Base-by-base conservation (phyloP, 2,329 filamentous ascomycete genomes). In the Apiospora marii region DNA sequence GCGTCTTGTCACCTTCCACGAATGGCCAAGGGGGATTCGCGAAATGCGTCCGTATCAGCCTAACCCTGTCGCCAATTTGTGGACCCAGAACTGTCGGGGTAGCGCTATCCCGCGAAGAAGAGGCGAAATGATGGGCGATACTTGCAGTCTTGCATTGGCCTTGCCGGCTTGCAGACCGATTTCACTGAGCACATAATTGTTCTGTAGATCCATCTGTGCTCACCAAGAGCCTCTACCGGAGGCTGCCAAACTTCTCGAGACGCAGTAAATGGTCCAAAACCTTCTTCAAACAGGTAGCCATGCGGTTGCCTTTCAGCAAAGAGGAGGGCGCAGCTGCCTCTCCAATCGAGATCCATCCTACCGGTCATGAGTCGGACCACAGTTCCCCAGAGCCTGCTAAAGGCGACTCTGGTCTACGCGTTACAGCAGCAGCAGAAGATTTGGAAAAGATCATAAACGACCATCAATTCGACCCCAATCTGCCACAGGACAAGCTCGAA, bases 381-480 rank as follows among this genome's bases (percentile, higher is more conserved):
- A 34, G 44, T 30, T 68, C 43, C 5, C 8, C 41, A 14, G 67
- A 27, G 41, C 24, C 13, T 48, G 13, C 37, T 8, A 64, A 64
- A 30, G 22, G 58, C 19, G 58, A 64, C 2, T 8, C 67, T 16
- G 67, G 67, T 22, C 6, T 41, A 46, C 76, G 79, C 51, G 70
- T 77, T 27, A 69, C 76, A 1, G 76, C 75, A 41, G 75, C 79
- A 13, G 74, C 77, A 16, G 73, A 73, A 6, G 79, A 80, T 46
- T 77, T 82, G 30, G 75, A 80, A 48, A 78, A 78, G 72, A 79
- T 83, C 30, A 77, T 78, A 27, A 76, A 79, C 58, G 75, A 78
- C 4, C 82, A 83, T 69, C 78, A 80, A 73, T 82, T 79, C 77
- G 81, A 82, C 34, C 79, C 81, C 1, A 82, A 83, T 53, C 74